Conservation (phyloP, 192 early-diverging fungal species). For the Bifiguratus adelaidae region DNA sequence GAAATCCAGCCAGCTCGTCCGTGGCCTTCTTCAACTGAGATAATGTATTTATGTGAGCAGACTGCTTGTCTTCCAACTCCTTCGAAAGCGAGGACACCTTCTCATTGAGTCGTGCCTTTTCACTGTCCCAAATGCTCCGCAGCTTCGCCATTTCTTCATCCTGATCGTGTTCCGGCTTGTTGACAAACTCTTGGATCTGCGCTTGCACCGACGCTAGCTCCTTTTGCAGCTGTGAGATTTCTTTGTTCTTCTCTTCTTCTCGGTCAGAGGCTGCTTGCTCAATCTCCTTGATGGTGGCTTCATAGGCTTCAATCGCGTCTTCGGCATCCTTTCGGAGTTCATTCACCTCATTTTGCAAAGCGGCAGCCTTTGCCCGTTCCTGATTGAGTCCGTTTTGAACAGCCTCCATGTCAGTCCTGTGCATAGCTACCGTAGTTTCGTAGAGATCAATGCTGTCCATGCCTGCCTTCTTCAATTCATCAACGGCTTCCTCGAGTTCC, state of each 20-base stretch:
- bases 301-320: conserved; percentile 34
- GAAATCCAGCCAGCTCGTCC: too few relatives aligned
- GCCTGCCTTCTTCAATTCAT: conserved; percentile 27
- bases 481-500: conserved; percentile 13
- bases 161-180: conserved; percentile 13
- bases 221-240: conserved; percentile 18
- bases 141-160: conserved; percentile 37
- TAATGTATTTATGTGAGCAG: not conserved
- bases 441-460: conserved; percentile 34
- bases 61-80: conserved; percentile 1
- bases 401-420: conserved; percentile 23
- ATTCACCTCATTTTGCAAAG: conserved; percentile 17
- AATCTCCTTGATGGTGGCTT: conserved; percentile 22
- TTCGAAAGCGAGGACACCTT: conserved; percentile 11
- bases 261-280: conserved; percentile 20
- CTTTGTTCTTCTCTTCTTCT: conserved; percentile 7
- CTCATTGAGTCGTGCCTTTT: conserved; percentile 32
- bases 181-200: conserved; percentile 33
- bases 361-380: conserved; percentile 12
- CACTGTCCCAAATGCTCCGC: conserved; percentile 34
- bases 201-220: conserved; percentile 30
- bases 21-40: conserved; percentile 25
- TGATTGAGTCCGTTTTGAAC: conserved; percentile 14
- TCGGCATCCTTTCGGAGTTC: conserved; percentile 23
- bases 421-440: conserved; percentile 21